Evolutionary conservation across 1,284 basidiomycete genomes (phyloP).

Genomic region (Tetrapyrgos nigripes): DNA sequence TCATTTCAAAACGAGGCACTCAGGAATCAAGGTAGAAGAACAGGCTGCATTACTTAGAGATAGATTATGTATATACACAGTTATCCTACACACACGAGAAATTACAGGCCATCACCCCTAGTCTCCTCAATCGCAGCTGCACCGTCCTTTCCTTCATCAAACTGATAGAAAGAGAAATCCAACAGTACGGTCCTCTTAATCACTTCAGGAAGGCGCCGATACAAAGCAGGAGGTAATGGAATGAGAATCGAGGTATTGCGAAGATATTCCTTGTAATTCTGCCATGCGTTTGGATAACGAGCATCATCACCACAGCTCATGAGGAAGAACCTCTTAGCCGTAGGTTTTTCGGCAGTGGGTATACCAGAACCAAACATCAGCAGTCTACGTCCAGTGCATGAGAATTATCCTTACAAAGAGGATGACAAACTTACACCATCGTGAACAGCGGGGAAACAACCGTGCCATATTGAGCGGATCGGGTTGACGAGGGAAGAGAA

Average conservation of each 20-base stretch:
- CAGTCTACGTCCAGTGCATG: conserved; percentile 45
- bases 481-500: conserved; percentile 44
- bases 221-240: conserved; percentile 67
- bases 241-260: conserved; percentile 69
- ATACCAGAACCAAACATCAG: conserved; percentile 75
- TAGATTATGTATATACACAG: too few species aligned
- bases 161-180: conserved; percentile 70
- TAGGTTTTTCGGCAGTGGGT: conserved; percentile 77
- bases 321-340: conserved; percentile 69
- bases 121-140: conserved; percentile 43
- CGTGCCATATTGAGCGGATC: conserved; percentile 63
- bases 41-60: too few species aligned
- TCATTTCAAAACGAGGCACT: too few species aligned
- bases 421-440: conserved; percentile 50
- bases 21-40: too few species aligned
- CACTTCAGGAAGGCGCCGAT: conserved; percentile 58
- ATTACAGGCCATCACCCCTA: neutral
- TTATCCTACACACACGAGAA: too few species aligned
- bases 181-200: conserved; percentile 67
- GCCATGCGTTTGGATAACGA: conserved; percentile 49
- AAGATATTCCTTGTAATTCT: conserved; percentile 62
- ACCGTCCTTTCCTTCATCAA: conserved; percentile 61
- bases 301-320: conserved; percentile 54
- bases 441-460: conserved; percentile 73
- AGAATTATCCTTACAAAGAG: neutral